Conservation (phyloP, 768 basidiomycete genomes). For the Coprinopsis sp. region DNA sequence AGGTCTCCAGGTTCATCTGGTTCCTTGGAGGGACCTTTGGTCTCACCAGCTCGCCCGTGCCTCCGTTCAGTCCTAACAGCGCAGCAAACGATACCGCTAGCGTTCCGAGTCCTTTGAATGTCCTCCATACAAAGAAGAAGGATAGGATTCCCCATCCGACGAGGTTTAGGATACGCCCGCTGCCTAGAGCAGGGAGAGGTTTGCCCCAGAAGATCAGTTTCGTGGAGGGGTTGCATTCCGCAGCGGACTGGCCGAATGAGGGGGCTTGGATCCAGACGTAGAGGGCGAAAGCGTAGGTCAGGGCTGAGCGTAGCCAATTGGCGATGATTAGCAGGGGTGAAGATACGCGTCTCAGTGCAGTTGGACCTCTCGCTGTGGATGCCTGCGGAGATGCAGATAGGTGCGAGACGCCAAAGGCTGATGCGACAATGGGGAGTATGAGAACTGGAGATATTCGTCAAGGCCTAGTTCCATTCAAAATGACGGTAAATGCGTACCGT, state of each 20-base stretch:
- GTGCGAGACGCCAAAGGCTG: constrained; percentile 22
- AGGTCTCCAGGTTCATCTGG: constrained; percentile 17
- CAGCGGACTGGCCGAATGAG: constrained; percentile 16
- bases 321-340: constrained; percentile 23
- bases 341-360: constrained; percentile 16
- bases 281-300: constrained; percentile 23
- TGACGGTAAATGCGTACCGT: constrained; percentile 11
- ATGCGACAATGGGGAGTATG: constrained; percentile 20
- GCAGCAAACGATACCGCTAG: constrained; percentile 18
- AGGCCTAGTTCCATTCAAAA: background rate
- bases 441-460: constrained; percentile 13
- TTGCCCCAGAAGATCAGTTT: constrained; percentile 23
- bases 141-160: constrained; percentile 18
- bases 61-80: constrained; percentile 17
- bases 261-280: constrained; percentile 24
- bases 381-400: constrained; percentile 7
- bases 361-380: constrained; percentile 11
- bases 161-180: constrained; percentile 19
- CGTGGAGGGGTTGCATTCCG: constrained; percentile 20
- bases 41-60: constrained; percentile 14
- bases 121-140: constrained; percentile 16
- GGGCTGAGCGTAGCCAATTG: constrained; percentile 23
- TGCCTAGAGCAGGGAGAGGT: constrained; percentile 20
- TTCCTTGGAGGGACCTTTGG: constrained; percentile 18
- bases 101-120: constrained; percentile 14